Percentiles rank a stretch among this genome's conserved stretches.
These are phyloP conservation scores for Penicillium sp. DNA, from an alignment of 2,329 filamentous ascomycete genomes.

Conservation along the genomic window DNA sequence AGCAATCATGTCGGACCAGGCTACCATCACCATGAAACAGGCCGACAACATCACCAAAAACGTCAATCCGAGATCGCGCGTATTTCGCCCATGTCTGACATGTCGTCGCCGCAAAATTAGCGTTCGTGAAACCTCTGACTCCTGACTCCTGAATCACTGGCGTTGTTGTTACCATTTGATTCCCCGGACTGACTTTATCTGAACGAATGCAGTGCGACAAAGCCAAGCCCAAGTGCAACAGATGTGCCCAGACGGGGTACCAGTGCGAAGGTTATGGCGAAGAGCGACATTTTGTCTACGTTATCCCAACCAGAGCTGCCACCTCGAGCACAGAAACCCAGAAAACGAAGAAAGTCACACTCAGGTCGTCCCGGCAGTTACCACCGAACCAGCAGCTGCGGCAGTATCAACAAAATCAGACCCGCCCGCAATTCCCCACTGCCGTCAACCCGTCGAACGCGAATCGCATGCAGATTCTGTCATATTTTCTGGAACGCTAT, in stretches of 20 bases:
- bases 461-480: constrained; percentile 7
- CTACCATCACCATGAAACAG: not conserved
- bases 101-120: constrained; percentile 15
- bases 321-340: not conserved
- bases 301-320: constrained; percentile 9
- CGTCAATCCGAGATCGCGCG: constrained; percentile 9
- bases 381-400: not conserved
- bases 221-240: constrained; percentile 13
- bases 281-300: constrained; percentile 14
- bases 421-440: not conserved
- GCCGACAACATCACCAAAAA: not conserved
- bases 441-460: not conserved
- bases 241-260: constrained; percentile 14
- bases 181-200: not conserved
- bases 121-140: not conserved
- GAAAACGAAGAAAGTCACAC: constrained; percentile 10
- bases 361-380: constrained; percentile 11
- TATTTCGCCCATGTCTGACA: constrained; percentile 14
- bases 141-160: not conserved
- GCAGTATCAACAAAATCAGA: not conserved
- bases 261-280: constrained; percentile 15
- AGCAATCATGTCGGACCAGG: not conserved
- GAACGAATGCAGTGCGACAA: constrained; percentile 11
- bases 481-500: constrained; percentile 13
- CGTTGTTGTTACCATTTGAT: not conserved